Conservation (phyloP, 1,139 yeast genomes). For the Magnusiomyces fungicola region DNA sequence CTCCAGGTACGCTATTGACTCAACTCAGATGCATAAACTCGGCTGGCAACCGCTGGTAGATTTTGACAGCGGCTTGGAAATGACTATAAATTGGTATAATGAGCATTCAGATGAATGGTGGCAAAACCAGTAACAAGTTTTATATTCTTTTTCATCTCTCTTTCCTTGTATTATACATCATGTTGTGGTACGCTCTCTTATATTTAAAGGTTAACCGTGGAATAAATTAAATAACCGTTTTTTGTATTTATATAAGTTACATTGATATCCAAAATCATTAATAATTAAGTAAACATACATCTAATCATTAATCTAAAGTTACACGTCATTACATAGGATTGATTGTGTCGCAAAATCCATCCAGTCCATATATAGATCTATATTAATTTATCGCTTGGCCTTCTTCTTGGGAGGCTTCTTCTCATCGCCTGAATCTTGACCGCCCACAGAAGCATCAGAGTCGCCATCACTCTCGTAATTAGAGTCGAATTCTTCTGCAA, state of each 20-base stretch:
- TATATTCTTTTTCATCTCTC: too few relatives aligned
- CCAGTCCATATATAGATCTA: too few relatives aligned
- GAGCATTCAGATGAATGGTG: slow-evolving; percentile 21
- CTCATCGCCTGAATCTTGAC: background rate
- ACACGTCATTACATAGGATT: too few relatives aligned
- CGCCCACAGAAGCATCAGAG: background rate
- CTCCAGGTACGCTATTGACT: slow-evolving; percentile 40
- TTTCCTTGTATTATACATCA: too few relatives aligned
- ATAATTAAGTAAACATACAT: too few relatives aligned
- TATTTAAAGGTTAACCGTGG: too few relatives aligned
- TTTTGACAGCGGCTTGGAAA: slow-evolving; percentile 35
- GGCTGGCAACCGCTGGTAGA: slow-evolving; percentile 45
- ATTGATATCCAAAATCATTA: background rate
- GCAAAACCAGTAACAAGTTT: too few relatives aligned
- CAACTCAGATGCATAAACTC: slow-evolving; percentile 32
- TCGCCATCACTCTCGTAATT: background rate
- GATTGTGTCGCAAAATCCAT: too few relatives aligned
- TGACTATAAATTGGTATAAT: slow-evolving; percentile 34
- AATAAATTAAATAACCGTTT: too few relatives aligned
- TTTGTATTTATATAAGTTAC: background rate
- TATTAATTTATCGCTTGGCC: background rate
- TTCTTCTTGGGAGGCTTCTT: background rate
- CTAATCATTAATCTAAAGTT: too few relatives aligned
- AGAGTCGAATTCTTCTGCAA: slow-evolving; percentile 84
- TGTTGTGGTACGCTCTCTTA: too few relatives aligned